Base-by-base conservation (phyloP, 495 filamentous ascomycete species). In the Thermothielavioides terrestris region DNA sequence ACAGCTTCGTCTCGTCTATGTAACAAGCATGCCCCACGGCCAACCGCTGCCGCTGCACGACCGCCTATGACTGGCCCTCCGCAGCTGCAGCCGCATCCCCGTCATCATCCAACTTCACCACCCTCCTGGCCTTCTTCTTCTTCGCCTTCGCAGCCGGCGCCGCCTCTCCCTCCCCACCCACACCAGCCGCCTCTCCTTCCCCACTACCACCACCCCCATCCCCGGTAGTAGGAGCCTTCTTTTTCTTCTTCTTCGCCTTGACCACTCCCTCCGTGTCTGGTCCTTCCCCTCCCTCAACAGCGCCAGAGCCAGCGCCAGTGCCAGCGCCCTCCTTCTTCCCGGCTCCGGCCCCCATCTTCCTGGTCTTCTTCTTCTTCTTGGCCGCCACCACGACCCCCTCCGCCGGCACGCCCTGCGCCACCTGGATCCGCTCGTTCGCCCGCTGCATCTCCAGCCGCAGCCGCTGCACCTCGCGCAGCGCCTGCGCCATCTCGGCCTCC, bases 371-470 rank as follows among this genome's bases (percentile, higher is more conserved):
- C 63, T 77, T 84, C 63, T 80, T 83, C 69, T 87, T 91, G 67
- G 83, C 90, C 70, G 80, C 86, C 6, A 95, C 81, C 23, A 89
- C 68, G 6, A 75, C 82, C 10, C 84, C 87, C 53, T 88, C 87
- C 4, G 70, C 69, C n/a, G 81, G 76, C 3, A 81, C 79, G 3
- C 81, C 86, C 49, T 86, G 77, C 25, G 79, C 75, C 12, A 79
- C 75, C 61, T 86, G 75, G 28, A 94, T 84, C 44, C 88, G 69
- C 68, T 97, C 90, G 28, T 86, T 85, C 14, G 84, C 85, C 56
- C 88, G 71, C 68, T 96, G 90, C 89, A 98, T 96, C 65, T 91
- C 86, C 42, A 94, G 64, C 31, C 92, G 73, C 44, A 94, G 64
- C 41, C 80, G 74, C 70, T 96, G 91, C 12, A 98, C 84, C 62